Conservation (phyloP, 1,139 yeast species). For the Arxiozyma slooffiae region DNA sequence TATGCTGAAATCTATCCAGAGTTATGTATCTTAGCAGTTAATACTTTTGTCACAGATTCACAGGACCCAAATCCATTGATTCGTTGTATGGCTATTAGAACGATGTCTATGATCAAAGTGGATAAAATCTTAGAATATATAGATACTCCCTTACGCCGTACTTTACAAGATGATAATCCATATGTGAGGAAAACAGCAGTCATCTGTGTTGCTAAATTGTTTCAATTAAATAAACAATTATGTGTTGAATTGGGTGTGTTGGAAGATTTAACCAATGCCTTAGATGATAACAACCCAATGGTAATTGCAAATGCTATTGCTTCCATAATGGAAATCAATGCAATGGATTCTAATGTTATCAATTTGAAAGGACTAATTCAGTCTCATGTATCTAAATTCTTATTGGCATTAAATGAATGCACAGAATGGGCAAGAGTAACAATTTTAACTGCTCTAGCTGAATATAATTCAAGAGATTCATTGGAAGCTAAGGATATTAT, state of each 20-base stretch:
- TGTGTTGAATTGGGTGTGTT: constrained; percentile 85
- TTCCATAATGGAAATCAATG: constrained; percentile 74
- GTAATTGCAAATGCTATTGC: constrained; percentile 91
- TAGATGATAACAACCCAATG: constrained; percentile 89
- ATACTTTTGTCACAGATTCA: constrained; percentile 92
- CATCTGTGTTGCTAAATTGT: constrained; percentile 90
- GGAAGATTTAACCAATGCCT: constrained; percentile 54
- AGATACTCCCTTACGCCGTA: constrained; percentile 78
- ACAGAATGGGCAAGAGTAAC: constrained; percentile 99
- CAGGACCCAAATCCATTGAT: constrained; percentile 96
- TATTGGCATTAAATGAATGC: constrained; percentile 86
- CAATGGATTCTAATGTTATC: constrained; percentile 46
- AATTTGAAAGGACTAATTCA: constrained; percentile 27
- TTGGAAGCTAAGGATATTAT: constrained; percentile 77
- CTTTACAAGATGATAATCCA: constrained; percentile 87
- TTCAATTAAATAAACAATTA: constrained; percentile 71
- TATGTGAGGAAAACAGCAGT: constrained; percentile 97
- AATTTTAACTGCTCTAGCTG: constrained; percentile 70
- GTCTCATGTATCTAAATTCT: constrained; percentile 39
- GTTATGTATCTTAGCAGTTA: constrained; percentile 88
- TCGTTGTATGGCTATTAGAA: constrained; percentile 90
- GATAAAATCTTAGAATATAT: constrained; percentile 91
- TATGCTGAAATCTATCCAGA: constrained; percentile 96
- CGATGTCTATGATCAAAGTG: constrained; percentile 97
- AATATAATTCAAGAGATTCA: constrained; percentile 46